Evolutionary conservation across 2,329 filamentous ascomycete genomes (phyloP).

Genomic region (Raffaelea albimanens): DNA sequence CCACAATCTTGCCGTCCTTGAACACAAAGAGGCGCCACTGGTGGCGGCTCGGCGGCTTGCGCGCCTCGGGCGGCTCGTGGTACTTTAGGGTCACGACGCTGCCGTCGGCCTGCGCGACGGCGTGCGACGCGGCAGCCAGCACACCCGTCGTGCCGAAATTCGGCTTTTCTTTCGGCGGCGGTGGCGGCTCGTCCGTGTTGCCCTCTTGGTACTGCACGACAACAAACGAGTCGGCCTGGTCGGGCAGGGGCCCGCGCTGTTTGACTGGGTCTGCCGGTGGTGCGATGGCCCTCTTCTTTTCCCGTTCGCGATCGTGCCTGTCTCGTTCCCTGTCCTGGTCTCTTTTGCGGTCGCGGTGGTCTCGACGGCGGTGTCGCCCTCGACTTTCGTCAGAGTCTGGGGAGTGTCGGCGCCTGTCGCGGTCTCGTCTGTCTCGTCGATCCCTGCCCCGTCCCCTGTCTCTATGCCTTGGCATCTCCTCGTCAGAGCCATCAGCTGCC

Average conservation of each 20-base stretch:
- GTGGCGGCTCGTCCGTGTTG: slow-evolving; percentile 21
- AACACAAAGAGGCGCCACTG: slow-evolving; percentile 90
- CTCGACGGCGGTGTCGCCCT: background rate
- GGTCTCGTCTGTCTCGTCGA: background rate
- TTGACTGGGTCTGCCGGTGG: slow-evolving; percentile 12
- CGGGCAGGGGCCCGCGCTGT: slow-evolving; percentile 44
- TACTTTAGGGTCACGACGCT: slow-evolving; percentile 82
- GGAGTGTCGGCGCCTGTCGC: background rate
- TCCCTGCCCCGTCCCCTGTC: background rate
- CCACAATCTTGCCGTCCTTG: slow-evolving; percentile 70
- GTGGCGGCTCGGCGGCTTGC: slow-evolving; percentile 71
- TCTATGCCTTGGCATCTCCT: slow-evolving; percentile 1
- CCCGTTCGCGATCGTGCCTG: background rate
- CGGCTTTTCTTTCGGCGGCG: slow-evolving; percentile 68
- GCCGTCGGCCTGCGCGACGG: slow-evolving; percentile 59
- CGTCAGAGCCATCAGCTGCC: background rate
- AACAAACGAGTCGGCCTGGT: slow-evolving; percentile 51
- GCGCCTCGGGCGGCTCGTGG: slow-evolving; percentile 86
- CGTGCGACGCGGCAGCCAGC: slow-evolving; percentile 81
- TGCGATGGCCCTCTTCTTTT: background rate
- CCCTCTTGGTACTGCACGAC: slow-evolving; percentile 33
- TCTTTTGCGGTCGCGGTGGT: background rate
- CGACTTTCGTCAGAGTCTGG: background rate
- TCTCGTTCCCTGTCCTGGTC: background rate
- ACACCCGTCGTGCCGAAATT: slow-evolving; percentile 76